Evolutionary conservation across 1,139 yeast genomes (phyloP).

Genomic region (Sugiyamaella pinicola): DNA sequence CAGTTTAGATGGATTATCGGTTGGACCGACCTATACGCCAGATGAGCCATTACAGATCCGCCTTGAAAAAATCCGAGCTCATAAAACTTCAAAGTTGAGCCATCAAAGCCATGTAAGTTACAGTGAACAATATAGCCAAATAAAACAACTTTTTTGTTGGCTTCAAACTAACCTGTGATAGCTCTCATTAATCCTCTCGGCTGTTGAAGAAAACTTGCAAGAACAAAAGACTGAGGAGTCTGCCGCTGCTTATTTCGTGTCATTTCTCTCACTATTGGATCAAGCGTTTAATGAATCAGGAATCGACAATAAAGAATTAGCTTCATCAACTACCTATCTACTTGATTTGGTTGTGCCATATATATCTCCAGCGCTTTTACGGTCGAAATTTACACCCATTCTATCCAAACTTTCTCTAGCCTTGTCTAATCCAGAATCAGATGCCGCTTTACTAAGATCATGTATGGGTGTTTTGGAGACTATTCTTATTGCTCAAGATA

Average conservation of each 20-base stretch:
- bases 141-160: neutral
- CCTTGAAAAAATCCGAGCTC: constrained; percentile 68
- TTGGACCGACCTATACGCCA: constrained; percentile 17
- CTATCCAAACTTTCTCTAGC: constrained; percentile 81
- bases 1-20: constrained; percentile 2
- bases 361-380: constrained; percentile 61
- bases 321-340: constrained; percentile 76
- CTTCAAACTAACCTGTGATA: constrained; percentile 21
- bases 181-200: constrained; percentile 70
- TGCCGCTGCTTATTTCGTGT: constrained; percentile 75
- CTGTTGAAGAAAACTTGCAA: constrained; percentile 84
- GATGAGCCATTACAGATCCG: constrained; percentile 56
- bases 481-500: constrained; percentile 77
- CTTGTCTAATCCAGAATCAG: constrained; percentile 66
- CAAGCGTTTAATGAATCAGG: constrained; percentile 60
- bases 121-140: neutral
- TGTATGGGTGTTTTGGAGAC: constrained; percentile 85
- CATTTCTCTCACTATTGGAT: constrained; percentile 78
- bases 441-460: constrained; percentile 84
- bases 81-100: constrained; percentile 71
- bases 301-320: constrained; percentile 61
- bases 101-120: constrained; percentile 69
- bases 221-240: constrained; percentile 64
- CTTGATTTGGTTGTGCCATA: constrained; percentile 78
- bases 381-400: constrained; percentile 73